Conservation (phyloP, 2,329 filamentous ascomycete species). For the Stenocarpella maydis region DNA sequence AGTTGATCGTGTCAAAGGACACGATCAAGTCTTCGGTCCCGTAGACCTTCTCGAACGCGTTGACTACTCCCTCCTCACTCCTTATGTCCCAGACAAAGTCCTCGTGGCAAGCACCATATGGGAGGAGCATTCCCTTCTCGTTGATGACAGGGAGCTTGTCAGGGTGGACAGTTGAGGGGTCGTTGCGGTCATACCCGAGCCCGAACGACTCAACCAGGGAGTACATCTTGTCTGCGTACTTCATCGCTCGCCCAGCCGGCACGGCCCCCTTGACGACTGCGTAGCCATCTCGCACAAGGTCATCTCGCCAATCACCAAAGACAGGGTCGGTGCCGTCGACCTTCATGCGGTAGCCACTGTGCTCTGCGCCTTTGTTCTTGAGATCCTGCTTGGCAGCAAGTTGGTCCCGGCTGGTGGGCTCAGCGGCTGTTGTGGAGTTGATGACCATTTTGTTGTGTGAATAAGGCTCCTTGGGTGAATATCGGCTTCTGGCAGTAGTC, state of each 20-base stretch:
- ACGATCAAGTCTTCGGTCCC: constrained; percentile 56
- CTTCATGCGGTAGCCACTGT: constrained; percentile 5
- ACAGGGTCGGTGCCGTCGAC: constrained; percentile 19
- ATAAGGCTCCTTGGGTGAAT: not conserved
- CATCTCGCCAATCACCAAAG: constrained; percentile 33
- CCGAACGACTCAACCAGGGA: constrained; percentile 29
- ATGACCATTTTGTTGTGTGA: not conserved
- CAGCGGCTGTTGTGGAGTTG: constrained; percentile 10
- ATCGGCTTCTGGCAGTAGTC: not conserved
- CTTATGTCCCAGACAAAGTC: constrained; percentile 58
- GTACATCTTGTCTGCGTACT: constrained; percentile 36
- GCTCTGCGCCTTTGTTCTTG: not conserved
- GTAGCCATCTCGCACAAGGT: constrained; percentile 40
- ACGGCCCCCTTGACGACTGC: constrained; percentile 37
- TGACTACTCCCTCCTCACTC: constrained; percentile 55
- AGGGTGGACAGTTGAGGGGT: constrained; percentile 34
- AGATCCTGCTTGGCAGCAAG: not conserved
- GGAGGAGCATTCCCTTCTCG: constrained; percentile 57
- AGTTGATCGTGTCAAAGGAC: constrained; percentile 57
- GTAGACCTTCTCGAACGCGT: constrained; percentile 55
- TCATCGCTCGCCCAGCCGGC: constrained; percentile 24
- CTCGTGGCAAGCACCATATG: constrained; percentile 57
- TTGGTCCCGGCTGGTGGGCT: not conserved
- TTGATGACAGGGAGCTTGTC: constrained; percentile 45
- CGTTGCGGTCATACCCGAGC: constrained; percentile 36